Evolutionary conservation across 371 early-diverging fungal species (phyloP).

Genomic region (Syncephalastrum sp.): DNA sequence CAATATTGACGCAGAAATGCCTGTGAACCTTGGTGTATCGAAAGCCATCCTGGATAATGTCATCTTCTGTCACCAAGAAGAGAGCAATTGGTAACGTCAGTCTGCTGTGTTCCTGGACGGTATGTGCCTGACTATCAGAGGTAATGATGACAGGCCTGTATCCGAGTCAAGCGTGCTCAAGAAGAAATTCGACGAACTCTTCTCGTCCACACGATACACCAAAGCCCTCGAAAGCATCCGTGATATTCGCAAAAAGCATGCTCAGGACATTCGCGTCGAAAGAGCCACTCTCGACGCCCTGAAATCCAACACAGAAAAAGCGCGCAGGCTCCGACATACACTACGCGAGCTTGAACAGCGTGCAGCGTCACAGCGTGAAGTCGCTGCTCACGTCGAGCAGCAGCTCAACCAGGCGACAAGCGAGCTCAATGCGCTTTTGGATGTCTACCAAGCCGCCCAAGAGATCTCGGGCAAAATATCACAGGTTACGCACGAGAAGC

Average conservation of each 20-base stretch:
- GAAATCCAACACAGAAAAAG: slow-evolving; percentile 69
- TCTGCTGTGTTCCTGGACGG: no score
- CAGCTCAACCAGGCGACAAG: slow-evolving; percentile 31
- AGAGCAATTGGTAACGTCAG: slow-evolving; percentile 83
- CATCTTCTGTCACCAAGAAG: slow-evolving; percentile 99
- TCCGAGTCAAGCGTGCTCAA: slow-evolving; percentile 90
- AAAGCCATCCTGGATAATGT: slow-evolving; percentile 97
- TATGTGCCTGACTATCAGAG: no score
- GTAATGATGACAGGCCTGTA: slow-evolving; percentile 69
- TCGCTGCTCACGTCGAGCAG: slow-evolving; percentile 45
- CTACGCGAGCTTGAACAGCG: slow-evolving; percentile 34
- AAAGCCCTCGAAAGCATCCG: slow-evolving; percentile 91
- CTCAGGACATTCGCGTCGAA: slow-evolving; percentile 64
- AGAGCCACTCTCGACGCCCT: slow-evolving; percentile 67
- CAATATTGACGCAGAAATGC: slow-evolving; percentile 88
- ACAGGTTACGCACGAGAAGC: slow-evolving; percentile 37
- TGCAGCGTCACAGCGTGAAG: slow-evolving; percentile 26
- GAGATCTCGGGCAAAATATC: slow-evolving; percentile 27
- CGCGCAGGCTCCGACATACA: slow-evolving; percentile 56
- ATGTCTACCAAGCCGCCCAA: slow-evolving; percentile 36
- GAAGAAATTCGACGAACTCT: slow-evolving; percentile 99
- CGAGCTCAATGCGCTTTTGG: slow-evolving; percentile 40
- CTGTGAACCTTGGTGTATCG: slow-evolving; percentile 86
- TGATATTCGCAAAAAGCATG: slow-evolving; percentile 71
- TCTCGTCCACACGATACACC: slow-evolving; percentile 91